A percentile compares a stretch with the other conserved stretches of the same genome.
Evolutionary conservation across 140 eudicot species (phyloP).

Genomic region (Cichorium intybus): DNA sequence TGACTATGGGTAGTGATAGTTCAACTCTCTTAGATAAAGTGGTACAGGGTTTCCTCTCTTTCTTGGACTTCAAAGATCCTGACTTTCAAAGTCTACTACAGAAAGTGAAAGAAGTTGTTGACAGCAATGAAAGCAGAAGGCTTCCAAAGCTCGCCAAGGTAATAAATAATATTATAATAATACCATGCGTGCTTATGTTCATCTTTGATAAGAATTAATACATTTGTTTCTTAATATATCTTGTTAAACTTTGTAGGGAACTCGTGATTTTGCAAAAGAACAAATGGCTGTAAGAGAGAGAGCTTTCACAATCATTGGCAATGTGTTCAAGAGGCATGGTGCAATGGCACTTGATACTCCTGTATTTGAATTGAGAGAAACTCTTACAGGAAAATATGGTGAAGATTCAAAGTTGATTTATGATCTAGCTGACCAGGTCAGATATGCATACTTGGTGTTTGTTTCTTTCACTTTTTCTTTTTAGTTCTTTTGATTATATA

Average conservation of each 20-base stretch:
- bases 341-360: conserved; percentile 95
- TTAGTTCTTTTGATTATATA: neutral
- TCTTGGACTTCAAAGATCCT: conserved; percentile 46
- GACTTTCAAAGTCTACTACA: conserved; percentile 41
- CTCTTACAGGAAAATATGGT: conserved; percentile 92
- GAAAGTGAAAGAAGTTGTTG: conserved; percentile 83
- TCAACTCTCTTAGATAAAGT: conserved; percentile 34
- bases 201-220: neutral
- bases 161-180: neutral
- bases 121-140: conserved; percentile 93
- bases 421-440: conserved; percentile 96
- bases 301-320: conserved; percentile 69
- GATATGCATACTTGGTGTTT: neutral
- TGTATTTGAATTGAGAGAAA: conserved; percentile 85
- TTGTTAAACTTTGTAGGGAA: conserved; percentile 54
- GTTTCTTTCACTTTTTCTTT: neutral
- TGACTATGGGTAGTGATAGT: conserved; percentile 15
- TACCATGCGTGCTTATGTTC: neutral
- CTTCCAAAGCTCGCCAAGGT: conserved; percentile 97
- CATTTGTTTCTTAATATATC: neutral
- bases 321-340: conserved; percentile 86
- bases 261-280: conserved; percentile 95
- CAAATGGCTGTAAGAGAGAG: conserved; percentile 88
- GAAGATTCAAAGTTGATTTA: conserved; percentile 95
- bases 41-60: conserved; percentile 34